These are phyloP conservation scores for Sedum album DNA, from an alignment of 164 flowering plant species.

Conservation along the genomic window DNA sequence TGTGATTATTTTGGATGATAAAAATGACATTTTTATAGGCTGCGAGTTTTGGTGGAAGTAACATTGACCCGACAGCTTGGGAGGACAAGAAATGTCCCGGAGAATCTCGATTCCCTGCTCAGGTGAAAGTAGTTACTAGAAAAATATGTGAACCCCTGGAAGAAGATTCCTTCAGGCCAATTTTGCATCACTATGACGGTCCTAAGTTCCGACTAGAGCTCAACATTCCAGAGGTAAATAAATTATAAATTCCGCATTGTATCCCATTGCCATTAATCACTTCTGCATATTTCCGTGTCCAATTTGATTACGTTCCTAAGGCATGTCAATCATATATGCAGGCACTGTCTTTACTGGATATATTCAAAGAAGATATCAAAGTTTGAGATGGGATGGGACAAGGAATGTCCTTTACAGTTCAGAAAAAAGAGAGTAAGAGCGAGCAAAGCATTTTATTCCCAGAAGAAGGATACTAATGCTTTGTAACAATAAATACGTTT, in stretches of 20 bases:
- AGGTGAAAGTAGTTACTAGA: constrained; percentile 74
- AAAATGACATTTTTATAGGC: constrained; percentile 36
- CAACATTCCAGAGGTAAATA: constrained; percentile 68
- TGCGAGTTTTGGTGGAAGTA: constrained; percentile 90
- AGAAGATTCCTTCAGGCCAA: constrained; percentile 94
- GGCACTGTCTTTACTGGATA: constrained; percentile 13
- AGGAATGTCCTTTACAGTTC: background rate
- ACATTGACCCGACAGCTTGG: constrained; percentile 91
- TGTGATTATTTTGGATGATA: background rate
- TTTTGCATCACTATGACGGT: constrained; percentile 96
- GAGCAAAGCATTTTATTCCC: background rate
- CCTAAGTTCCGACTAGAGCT: constrained; percentile 98
- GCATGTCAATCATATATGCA: background rate
- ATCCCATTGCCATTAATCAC: background rate
- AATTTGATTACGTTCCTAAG: background rate
- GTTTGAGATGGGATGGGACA: background rate
- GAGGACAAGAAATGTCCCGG: constrained; percentile 88
- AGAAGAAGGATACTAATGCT: background rate
- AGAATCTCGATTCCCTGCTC: constrained; percentile 96
- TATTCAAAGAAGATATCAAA: constrained; percentile 4
- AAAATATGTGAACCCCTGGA: constrained; percentile 76
- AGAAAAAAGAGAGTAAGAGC: background rate
- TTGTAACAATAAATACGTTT: background rate
- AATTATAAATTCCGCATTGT: background rate
- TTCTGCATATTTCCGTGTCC: background rate